These are phyloP conservation scores for Colletotrichum incanum DNA, from an alignment of 2,329 filamentous ascomycete genomes.

Conservation along the genomic window DNA sequence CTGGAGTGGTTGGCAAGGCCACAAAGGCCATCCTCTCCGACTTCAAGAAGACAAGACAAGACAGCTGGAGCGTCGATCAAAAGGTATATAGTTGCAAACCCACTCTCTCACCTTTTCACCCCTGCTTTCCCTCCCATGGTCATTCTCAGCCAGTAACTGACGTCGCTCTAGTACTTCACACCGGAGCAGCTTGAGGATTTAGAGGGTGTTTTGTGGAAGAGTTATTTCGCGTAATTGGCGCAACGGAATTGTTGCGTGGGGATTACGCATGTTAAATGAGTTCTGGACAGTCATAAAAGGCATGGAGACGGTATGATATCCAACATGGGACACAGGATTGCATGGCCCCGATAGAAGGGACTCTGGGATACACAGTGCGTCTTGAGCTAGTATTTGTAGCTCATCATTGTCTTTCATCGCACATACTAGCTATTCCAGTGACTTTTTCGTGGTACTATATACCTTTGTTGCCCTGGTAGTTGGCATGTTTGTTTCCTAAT, in stretches of 20 bases:
- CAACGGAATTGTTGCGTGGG: neutral
- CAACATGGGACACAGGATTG: constrained; percentile 8
- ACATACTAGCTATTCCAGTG: neutral
- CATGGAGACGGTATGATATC: constrained; percentile 32
- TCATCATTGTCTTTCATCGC: constrained; percentile 6
- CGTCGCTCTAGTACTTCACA: constrained; percentile 78
- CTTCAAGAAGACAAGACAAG: constrained; percentile 99
- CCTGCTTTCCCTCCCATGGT: neutral
- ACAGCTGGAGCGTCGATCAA: constrained; percentile 98
- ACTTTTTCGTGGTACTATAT: neutral
- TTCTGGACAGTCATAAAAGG: constrained; percentile 25
- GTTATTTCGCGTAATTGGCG: constrained; percentile 86
- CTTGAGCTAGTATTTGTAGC: constrained; percentile 14
- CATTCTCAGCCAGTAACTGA: constrained; percentile 43
- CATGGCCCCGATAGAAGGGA: constrained; percentile 26
- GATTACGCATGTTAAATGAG: constrained; percentile 2
- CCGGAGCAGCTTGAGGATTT: constrained; percentile 94
- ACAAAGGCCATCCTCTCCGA: constrained; percentile 95
- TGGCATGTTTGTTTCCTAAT: too few relatives aligned
- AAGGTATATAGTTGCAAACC: constrained; percentile 76
- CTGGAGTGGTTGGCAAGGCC: constrained; percentile 94
- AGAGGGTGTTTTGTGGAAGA: constrained; percentile 99
- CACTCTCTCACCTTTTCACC: neutral
- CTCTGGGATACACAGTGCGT: constrained; percentile 26
- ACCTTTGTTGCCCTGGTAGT: neutral